phyloP scores from a whole-genome alignment of 805 yeast genomes.

The Yarrowia sp. region DNA sequence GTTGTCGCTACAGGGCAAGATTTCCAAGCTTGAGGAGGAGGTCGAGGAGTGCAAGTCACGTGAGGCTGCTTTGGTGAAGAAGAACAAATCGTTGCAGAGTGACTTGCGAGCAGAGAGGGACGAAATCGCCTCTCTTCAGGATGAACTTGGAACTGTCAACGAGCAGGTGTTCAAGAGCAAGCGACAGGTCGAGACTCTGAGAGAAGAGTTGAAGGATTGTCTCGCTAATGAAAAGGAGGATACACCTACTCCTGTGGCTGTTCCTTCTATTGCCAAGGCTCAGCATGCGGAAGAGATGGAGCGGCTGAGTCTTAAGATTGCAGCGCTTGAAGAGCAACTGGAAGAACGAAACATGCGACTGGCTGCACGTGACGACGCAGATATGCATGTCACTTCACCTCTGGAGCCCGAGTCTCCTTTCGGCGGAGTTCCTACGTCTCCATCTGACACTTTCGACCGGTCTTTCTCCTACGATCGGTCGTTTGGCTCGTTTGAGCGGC shows the following conservation, averaged over 20 bases:
- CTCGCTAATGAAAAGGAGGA: background rate
- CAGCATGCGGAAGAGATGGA: background rate
- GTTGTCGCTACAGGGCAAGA: conserved; percentile 53
- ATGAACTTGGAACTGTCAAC: conserved; percentile 27
- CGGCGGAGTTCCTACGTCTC: background rate
- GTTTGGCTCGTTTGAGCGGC: conserved; percentile 23
- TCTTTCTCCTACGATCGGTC: background rate
- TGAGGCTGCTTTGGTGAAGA: conserved; percentile 30
- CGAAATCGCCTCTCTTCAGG: conserved; percentile 29
- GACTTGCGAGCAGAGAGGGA: conserved; percentile 24
- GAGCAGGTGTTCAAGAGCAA: conserved; percentile 19
- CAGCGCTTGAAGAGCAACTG: conserved; percentile 2
- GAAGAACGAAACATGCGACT: conserved; percentile 20
- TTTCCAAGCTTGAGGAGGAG: conserved; percentile 39
- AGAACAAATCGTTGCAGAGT: conserved; percentile 29
- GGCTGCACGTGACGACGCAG: conserved; percentile 8
- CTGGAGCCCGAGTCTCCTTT: conserved; percentile 3
- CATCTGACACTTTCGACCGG: conserved; percentile 11
- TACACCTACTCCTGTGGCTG: background rate
- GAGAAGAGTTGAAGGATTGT: background rate
- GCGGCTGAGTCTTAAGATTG: background rate
- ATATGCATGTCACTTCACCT: background rate
- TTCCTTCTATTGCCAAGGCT: background rate
- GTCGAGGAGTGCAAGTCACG: conserved; percentile 29
- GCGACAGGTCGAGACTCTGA: background rate